Evolutionary conservation across 2,329 filamentous ascomycete genomes (phyloP).

Genomic region (Huntiella moniliformis): DNA sequence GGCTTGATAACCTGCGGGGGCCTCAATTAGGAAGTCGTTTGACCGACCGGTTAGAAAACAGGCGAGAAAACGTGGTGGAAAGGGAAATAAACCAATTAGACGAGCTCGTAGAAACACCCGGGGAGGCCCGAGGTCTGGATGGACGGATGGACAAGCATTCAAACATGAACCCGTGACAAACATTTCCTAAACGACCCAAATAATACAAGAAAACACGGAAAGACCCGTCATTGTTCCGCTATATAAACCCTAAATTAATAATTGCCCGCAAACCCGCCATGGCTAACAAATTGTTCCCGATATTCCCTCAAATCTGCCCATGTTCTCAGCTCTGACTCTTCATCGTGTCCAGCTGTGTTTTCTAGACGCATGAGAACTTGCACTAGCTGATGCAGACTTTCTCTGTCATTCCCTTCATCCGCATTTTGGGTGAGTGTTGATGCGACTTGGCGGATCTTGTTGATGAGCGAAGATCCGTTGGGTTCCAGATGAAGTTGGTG

Average conservation of each 20-base stretch:
- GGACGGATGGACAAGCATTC: too few relatives aligned
- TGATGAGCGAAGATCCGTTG: conserved; percentile 46
- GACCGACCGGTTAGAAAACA: too few relatives aligned
- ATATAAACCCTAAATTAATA: conserved; percentile 2
- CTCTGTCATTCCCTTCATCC: conserved; percentile 2
- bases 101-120: too few relatives aligned
- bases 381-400: conserved; percentile 9
- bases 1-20: too few relatives aligned
- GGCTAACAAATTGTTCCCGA: conserved; percentile 10
- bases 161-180: too few relatives aligned
- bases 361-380: conserved; percentile 9
- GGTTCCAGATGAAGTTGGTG: conserved; percentile 71
- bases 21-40: too few relatives aligned
- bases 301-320: conserved; percentile 10
- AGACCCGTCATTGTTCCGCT: not conserved
- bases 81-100: too few relatives aligned
- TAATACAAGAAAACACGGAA: too few relatives aligned
- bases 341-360: conserved; percentile 8
- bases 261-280: conserved; percentile 11
- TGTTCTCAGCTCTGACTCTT: conserved; percentile 9
- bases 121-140: too few relatives aligned
- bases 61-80: too few relatives aligned
- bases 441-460: conserved; percentile 71
- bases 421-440: conserved; percentile 49
- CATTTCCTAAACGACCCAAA: too few relatives aligned